Conservation (phyloP, 305 asterid genomes). For the Galium porrigens region DNA sequence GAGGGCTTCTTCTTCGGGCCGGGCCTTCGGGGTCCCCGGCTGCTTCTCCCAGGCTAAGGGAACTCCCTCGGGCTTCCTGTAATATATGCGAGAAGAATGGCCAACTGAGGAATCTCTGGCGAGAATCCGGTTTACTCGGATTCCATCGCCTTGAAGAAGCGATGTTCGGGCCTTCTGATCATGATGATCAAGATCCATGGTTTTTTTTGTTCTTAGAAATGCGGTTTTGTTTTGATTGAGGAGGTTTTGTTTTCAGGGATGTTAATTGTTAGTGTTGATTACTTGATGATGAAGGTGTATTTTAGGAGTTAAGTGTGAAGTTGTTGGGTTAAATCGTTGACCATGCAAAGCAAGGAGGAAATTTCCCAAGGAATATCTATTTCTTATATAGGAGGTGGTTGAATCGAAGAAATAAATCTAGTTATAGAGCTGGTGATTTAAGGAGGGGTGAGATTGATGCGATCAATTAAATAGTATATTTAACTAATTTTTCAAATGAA, state of each 20-base stretch:
- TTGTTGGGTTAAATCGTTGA: conserved; percentile 3
- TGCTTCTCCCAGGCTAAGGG: conserved; percentile 70
- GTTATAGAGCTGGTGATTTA: not conserved
- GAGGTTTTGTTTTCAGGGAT: not conserved
- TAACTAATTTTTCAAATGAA: not conserved
- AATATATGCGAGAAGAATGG: conserved; percentile 38
- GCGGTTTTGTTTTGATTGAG: too few species aligned
- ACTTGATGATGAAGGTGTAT: not conserved
- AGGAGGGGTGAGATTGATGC: too few species aligned
- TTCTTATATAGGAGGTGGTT: conserved; percentile 9
- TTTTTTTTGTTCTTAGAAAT: not conserved
- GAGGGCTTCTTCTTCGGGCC: conserved; percentile 29
- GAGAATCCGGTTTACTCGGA: conserved; percentile 29
- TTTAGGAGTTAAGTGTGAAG: not conserved
- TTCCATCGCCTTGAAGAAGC: conserved; percentile 36
- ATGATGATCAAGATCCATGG: conserved; percentile 11
- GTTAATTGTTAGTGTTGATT: not conserved
- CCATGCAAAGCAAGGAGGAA: not conserved
- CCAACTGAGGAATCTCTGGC: conserved; percentile 35
- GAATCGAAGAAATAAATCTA: not conserved
- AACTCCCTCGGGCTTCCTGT: conserved; percentile 43
- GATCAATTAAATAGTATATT: not conserved
- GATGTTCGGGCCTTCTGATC: conserved; percentile 19
- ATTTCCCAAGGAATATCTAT: not conserved
- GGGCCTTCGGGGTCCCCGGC: conserved; percentile 56